These are phyloP conservation scores for Plantago major DNA, from an alignment of 257 asterid genomes.

Conservation along the genomic window DNA sequence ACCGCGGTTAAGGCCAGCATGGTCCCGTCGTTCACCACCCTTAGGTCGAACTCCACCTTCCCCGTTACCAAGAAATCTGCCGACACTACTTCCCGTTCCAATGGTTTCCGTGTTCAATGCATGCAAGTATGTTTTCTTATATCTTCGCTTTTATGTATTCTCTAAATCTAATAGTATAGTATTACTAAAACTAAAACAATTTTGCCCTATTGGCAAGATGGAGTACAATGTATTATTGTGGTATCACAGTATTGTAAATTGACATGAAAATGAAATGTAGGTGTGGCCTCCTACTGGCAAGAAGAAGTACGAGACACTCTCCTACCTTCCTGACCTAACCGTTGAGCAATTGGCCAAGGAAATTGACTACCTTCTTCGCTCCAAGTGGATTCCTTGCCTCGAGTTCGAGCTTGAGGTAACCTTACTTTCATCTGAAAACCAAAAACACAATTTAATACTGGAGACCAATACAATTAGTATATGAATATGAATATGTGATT, in stretches of 20 bases:
- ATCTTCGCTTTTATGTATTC: too few species aligned
- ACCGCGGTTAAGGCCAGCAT: constrained; percentile 10
- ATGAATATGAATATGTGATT: too few species aligned
- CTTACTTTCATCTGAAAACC: neutral
- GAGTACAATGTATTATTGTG: too few species aligned
- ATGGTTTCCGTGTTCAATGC: neutral
- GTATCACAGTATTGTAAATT: neutral
- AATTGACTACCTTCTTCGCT: constrained; percentile 37
- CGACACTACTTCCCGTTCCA: constrained; percentile 7
- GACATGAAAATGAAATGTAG: neutral
- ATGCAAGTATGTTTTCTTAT: too few species aligned
- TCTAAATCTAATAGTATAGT: too few species aligned
- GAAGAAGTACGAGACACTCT: too few species aligned
- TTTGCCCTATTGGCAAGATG: too few species aligned
- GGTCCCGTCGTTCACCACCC: constrained; percentile 8
- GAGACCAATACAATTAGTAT: too few species aligned
- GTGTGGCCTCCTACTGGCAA: neutral
- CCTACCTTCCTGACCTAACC: constrained; percentile 41
- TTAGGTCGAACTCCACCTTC: neutral
- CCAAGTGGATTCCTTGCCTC: constrained; percentile 42
- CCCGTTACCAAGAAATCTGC: neutral
- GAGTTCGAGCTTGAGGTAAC: constrained; percentile 38
- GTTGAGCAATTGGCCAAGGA: constrained; percentile 38
- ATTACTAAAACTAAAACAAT: too few species aligned
- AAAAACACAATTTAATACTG: too few species aligned